Conservation (phyloP, 139 green algal genomes). For the Diplosphaera chodatii region DNA sequence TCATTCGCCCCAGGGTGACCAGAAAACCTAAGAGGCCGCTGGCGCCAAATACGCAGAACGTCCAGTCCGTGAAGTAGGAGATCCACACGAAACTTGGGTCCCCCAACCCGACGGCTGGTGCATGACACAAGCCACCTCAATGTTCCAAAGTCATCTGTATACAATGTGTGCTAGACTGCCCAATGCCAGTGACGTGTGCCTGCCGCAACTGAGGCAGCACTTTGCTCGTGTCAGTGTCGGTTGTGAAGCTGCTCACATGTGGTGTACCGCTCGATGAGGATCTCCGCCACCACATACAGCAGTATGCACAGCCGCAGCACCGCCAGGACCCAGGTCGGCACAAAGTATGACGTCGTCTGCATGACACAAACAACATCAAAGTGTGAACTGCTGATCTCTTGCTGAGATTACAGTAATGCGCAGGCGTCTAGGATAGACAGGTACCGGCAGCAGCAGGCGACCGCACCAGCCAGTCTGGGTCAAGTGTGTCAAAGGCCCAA, state of each 20-base stretch:
- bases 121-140: too few relatives aligned
- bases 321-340: not conserved
- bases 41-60: conserved; percentile 9
- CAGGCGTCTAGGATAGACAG: too few relatives aligned
- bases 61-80: conserved; percentile 29
- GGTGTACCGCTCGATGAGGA: not conserved
- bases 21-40: conserved; percentile 3
- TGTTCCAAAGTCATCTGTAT: not conserved
- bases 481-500: not conserved
- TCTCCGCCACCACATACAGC: not conserved
- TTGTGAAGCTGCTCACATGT: not conserved
- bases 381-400: not conserved
- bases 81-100: not conserved
- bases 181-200: not conserved
- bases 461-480: not conserved
- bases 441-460: too few relatives aligned
- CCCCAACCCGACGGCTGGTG: conserved; percentile 6
- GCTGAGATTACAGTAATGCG: not conserved
- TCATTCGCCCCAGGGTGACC: not conserved
- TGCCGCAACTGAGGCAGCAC: too few relatives aligned
- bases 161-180: too few relatives aligned
- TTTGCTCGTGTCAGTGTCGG: too few relatives aligned
- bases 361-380: not conserved
- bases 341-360: not conserved
- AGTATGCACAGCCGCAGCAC: not conserved